Conservation (phyloP, 108 stramenopile species). For the Cylindrotheca closterium region DNA sequence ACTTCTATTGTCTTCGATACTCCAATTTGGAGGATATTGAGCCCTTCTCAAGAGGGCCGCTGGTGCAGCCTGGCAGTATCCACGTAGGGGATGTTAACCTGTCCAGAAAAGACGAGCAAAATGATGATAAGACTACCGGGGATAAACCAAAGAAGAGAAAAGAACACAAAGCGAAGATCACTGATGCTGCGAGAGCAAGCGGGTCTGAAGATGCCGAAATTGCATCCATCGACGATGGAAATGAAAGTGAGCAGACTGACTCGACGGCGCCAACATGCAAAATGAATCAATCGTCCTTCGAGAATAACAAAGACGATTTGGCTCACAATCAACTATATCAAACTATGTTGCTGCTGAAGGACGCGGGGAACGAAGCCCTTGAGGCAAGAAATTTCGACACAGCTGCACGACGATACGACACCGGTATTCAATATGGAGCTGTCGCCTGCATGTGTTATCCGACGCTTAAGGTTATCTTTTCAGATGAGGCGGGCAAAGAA, state of each 20-base stretch:
- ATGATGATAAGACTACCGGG: background rate
- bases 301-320: background rate
- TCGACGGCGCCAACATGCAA: background rate
- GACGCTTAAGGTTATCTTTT: constrained; percentile 10
- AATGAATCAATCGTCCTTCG: background rate
- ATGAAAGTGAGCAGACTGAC: background rate
- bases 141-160: background rate
- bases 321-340: constrained; percentile 11
- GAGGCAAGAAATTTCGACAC: constrained; percentile 34
- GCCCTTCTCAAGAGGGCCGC: too few species aligned
- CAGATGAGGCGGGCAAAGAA: background rate
- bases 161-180: background rate
- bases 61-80: background rate
- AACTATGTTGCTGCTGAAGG: constrained; percentile 59
- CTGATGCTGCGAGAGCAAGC: background rate
- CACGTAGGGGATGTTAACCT: background rate
- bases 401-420: constrained; percentile 73
- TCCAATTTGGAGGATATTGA: too few species aligned
- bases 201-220: background rate
- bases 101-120: background rate
- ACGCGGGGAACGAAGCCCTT: constrained; percentile 70
- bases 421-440: constrained; percentile 71
- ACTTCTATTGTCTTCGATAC: constrained; percentile 32
- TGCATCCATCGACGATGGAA: background rate
- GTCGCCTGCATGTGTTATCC: constrained; percentile 52